Base-by-base conservation (phyloP, 139 green algal species). In the Chlamydomonas asymmetrica region DNA sequence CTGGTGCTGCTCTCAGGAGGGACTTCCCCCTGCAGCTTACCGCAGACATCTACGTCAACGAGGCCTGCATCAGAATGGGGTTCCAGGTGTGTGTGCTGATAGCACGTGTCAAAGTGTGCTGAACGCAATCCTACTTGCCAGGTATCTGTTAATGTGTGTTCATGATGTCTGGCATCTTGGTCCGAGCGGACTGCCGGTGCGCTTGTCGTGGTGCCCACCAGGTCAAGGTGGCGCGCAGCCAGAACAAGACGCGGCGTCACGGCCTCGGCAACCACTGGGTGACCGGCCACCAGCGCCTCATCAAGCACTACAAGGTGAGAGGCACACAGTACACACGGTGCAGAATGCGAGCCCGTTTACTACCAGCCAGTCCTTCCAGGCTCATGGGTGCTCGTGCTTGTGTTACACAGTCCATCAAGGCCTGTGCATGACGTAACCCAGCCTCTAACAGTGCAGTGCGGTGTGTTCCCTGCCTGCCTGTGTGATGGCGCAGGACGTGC, bases 201-300 rank as follows among this genome's bases (percentile, higher is more conserved):
- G n/a, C n/a, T n/a, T n/a, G n/a, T n/a, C n/a, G n/a, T n/a, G n/a
- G n/a, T n/a, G n/a, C n/a, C n/a, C n/a, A n/a, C 20, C 48, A 80
- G 74, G 75, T 81, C 54, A 74, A 74, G 45, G 63, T 81, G 34
- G 65, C 65, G 6, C 65, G 75, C 34, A 81, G 75, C 45, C 75
- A 66, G 32, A 81, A 81, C 54, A 71, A 74, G 63, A 71, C 65
- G 29, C 75, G 75, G 4, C 65, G 75, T 22, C 75, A 75, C 41
- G 75, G 75, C 0, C 65, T 81, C n/a, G 76, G 76, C 37, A 82
- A 82, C 67, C 76, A 77, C 59, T 82, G 73, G 73, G 25, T 80
- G 23, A 80, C 63, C 16, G 76, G 76, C 25, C 76, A 82, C 68
- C 76, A 82, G 60, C 66, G 67, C 10, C 67, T 73, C 35, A 76